Evolutionary conservation across 2,329 filamentous ascomycete species (phyloP), one percentile per base, ranked within the genome.

Genomic region (Coniochaeta sp.): DNA sequence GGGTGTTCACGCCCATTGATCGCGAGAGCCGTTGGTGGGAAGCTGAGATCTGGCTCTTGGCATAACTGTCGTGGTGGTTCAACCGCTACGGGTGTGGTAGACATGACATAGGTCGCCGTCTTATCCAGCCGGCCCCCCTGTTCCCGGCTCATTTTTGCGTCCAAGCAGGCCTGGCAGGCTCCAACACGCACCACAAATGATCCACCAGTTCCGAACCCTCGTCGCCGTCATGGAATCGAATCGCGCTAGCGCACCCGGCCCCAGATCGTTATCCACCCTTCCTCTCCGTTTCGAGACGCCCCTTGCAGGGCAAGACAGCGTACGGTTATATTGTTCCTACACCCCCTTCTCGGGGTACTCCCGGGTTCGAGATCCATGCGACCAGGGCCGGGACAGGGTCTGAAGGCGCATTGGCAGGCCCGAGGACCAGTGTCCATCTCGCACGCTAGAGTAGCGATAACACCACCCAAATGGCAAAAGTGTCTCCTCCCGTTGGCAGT

Each of bases 181-280:
- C 20, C 38, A 24, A 42, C 20, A 38, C 22, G 20, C 38, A 24
- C 38, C 18, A 18, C 27, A n/a, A n/a, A 6, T 30, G 33, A 38
- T 38, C 33, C 33, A 38, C 33, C n/a, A 42, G 38, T 42, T 42
- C 38, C 38, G 38, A 26, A 42, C 38, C 38, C 38, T 24, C 38
- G 38, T 42, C 38, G 38, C 38, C 38, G 38, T 42, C 38, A 42
- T 42, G 38, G 38, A 42, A 24, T 42, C 38, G 38, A 42, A 42
- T 42, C 3, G 38, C 38, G 38, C 38, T 42, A 42, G 38, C 38
- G 38, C 38, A 42, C 38, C 38, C 38, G 38, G 38, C 38, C 38
- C 38, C 38, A 42, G 38, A 42, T 42, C 38, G 38, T 24, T 42
- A 42, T 42, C 38, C 38, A 42, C 38, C 38, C n/a, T n/a, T 38